Evolutionary conservation across 1,284 basidiomycete species (phyloP), one percentile per base, ranked within the genome.

Genomic region (Apiotrichum veenhuisii): DNA sequence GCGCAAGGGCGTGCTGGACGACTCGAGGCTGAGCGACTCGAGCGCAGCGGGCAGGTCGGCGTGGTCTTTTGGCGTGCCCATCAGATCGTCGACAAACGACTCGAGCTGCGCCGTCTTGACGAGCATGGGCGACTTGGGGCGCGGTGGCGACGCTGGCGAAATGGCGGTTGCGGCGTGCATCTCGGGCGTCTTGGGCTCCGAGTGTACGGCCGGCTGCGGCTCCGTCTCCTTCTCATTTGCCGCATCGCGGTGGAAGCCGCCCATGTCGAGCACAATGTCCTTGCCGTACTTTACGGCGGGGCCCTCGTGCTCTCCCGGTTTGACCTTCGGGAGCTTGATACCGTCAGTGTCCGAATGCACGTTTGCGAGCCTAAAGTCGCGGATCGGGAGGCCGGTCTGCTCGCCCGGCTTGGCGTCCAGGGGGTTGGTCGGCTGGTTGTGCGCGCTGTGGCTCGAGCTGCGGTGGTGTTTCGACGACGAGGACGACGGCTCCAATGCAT

Each of bases 251-350:
- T 78, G 76, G 67, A 80, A 81, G 1, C 81, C 81, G 11, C 72
- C 74, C 71, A 79, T 77, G 64, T 77, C 74, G 59, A 81, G 59
- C 23, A 78, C 77, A 78, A 79, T 69, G 83, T 89, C 76, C 59
- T 63, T 61, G 17, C 65, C 85, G 66, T 90, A 89, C 45, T 85
- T 78, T 1, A 91, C 82, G 7, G 83, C 82, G 22, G 87, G 86
- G 44, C 81, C 80, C 57, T 85, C 80, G 11, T 79, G 78, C 22
- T 80, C 75, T 15, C 81, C 79, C 20, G 79, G 68, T 53, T 75
- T 70, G 20, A 82, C 66, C 42, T 77, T 70, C 12, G 82, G 82
- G 30, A 88, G 71, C 2, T 80, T 78, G 23, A 82, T 81, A 57
- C 87, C 85, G 10, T 81, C 83, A 26, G 77, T 67, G 45, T 64